phyloP scores from a whole-genome alignment of 2,329 filamentous ascomycete species.

The Coniochaeta hoffmannii region DNA sequence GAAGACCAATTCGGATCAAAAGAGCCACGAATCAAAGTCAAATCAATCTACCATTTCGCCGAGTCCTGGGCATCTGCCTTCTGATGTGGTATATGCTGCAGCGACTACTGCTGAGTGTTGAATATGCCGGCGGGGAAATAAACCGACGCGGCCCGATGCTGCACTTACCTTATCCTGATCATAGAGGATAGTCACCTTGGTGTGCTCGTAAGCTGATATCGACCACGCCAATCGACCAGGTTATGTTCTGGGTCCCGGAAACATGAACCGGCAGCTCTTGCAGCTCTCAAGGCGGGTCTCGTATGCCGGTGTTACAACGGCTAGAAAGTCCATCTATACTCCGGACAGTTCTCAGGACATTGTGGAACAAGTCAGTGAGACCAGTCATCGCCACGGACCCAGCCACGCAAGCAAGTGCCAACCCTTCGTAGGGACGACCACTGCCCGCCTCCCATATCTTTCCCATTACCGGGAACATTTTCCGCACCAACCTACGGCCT shows the following conservation, averaged over 20 bases:
- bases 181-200: not conserved
- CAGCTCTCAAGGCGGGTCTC: not conserved
- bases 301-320: not conserved
- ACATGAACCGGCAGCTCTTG: not conserved
- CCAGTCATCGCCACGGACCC: no score
- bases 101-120: not conserved
- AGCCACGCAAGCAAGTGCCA: no score
- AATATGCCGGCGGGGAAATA: not conserved
- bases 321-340: not conserved
- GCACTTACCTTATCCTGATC: not conserved
- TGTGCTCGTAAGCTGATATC: not conserved
- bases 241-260: not conserved
- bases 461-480: not conserved
- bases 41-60: not conserved
- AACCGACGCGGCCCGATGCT: not conserved
- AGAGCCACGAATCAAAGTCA: not conserved
- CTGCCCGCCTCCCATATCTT: not conserved
- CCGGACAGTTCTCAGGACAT: no score
- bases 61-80: not conserved
- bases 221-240: not conserved
- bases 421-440: not conserved
- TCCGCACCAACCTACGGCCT: constrained; percentile 8
- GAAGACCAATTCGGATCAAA: not conserved
- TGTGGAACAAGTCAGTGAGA: no score
- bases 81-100: not conserved